Percentiles rank a stretch among this genome's conserved stretches.
Evolutionary conservation across 805 yeast genomes (phyloP).

Genomic region (Peterozyma toletana): DNA sequence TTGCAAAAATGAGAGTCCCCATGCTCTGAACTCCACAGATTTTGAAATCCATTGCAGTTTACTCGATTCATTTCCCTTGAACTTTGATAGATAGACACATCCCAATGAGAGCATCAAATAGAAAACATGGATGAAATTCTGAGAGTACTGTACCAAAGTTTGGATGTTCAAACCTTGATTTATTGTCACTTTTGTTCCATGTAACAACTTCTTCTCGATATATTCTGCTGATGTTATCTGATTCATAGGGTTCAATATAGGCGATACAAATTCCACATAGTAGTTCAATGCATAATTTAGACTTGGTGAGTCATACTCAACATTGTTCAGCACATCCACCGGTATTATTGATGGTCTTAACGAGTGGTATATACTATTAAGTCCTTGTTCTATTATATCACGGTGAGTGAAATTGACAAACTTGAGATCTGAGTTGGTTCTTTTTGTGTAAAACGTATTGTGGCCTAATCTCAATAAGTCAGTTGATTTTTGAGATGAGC

Average conservation of each 20-base stretch:
- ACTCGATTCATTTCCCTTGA: neutral
- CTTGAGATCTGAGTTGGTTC: neutral
- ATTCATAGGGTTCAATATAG: conserved; percentile 7
- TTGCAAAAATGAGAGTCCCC: neutral
- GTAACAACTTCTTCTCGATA: conserved; percentile 6
- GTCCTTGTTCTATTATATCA: conserved; percentile 10
- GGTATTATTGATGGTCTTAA: conserved; percentile 6
- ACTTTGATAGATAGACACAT: conserved; percentile 5
- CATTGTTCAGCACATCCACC: conserved; percentile 1
- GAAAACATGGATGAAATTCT: conserved; percentile 6
- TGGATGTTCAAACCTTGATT: conserved; percentile 5
- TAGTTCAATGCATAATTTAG: conserved; percentile 6
- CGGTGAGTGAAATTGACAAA: conserved; percentile 7
- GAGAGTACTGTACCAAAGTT: conserved; percentile 7
- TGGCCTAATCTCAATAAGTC: conserved; percentile 11
- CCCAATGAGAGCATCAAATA: conserved; percentile 8
- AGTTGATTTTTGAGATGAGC: conserved; percentile 4
- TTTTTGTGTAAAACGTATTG: conserved; percentile 11
- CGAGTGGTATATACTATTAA: neutral
- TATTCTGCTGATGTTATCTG: neutral
- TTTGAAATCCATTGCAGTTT: neutral
- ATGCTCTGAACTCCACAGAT: neutral
- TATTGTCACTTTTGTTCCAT: conserved; percentile 1
- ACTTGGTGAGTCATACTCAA: conserved; percentile 1
- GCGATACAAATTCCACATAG: conserved; percentile 6